Evolutionary conservation across 345 rosid species (phyloP), one percentile per base, ranked within the genome.

Genomic region (Nasturtium officinale): DNA sequence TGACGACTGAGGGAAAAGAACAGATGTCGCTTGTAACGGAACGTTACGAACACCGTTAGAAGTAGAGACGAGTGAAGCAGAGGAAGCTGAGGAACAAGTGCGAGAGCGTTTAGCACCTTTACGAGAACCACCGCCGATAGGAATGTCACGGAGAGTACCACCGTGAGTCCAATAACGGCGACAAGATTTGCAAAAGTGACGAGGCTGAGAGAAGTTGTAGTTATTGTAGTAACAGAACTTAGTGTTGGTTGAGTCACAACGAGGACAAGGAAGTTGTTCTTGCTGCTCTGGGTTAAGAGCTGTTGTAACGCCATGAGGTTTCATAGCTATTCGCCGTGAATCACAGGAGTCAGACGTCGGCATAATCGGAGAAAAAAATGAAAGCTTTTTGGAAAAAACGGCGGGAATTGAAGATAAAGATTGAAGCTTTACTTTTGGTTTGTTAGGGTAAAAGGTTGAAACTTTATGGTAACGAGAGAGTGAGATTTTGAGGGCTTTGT

Each of bases 161-260:
- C 98, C 98, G 32, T 86, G 97, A 48, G 98, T 93, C 98, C 98
- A 93, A 85, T 93, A 93, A 46, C 98, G 91, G 46, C 98, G 98
- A 78, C 98, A 93, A 17, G 93, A 73, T 80, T 93, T 93, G 79
- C 98, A 93, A 82, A 92, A 92, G 78, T 92, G 98, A 48, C 98
- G 98, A 5, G 98, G 98, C 90, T 92, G 98, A 58, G 96, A 92
- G 77, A 85, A 89, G 83, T 92, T 93, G 82, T 93, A 93, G 90
- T 93, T 93, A 80, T 93, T 93, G 87, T 90, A 92, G 84, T 92
- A 92, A 63, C 98, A 92, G 86, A 92, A 92, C 81, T 92, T 92
- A 18, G 97, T 92, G 84, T 86, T 87, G 67, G 85, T 80, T 12
- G 98, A 92, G 71, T 90, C 88, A 18, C 98, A 92, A 48, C 97